phyloP scores from a whole-genome alignment of 2,329 filamentous ascomycete species.

The Byssochlamys sp. region DNA sequence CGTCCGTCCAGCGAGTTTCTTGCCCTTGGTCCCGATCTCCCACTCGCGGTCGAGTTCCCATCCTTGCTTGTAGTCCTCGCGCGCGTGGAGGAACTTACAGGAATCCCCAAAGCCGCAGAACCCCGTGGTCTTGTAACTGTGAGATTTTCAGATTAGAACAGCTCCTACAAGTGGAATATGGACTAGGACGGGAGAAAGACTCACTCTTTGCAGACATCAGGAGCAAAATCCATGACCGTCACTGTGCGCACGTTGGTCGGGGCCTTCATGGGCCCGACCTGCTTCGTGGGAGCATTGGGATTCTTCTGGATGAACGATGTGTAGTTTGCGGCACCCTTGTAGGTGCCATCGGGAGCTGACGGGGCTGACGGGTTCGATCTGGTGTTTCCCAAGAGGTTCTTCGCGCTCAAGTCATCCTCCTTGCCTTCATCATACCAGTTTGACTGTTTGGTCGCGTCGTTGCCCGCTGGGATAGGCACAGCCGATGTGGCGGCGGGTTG shows the following conservation, averaged over 20 bases:
- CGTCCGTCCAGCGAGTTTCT: constrained; percentile 35
- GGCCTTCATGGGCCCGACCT: constrained; percentile 74
- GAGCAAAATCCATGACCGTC: constrained; percentile 80
- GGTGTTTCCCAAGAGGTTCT: constrained; percentile 35
- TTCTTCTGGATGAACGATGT: constrained; percentile 71
- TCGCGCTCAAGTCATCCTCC: constrained; percentile 39
- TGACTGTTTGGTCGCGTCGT: constrained; percentile 79
- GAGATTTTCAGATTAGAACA: too few relatives aligned
- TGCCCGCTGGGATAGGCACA: constrained; percentile 54
- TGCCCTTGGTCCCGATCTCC: constrained; percentile 67
- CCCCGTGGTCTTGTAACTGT: constrained; percentile 36
- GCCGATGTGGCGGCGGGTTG: constrained; percentile 53
- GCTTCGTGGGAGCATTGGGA: constrained; percentile 58
- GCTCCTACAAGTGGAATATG: background rate
- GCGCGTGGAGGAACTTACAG: constrained; percentile 60
- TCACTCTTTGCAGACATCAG: constrained; percentile 88
- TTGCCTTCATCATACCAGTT: constrained; percentile 81
- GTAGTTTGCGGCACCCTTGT: constrained; percentile 66
- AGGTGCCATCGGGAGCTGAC: constrained; percentile 52
- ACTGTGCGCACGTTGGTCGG: constrained; percentile 83
- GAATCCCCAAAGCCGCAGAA: constrained; percentile 60
- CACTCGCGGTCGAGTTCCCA: constrained; percentile 94
- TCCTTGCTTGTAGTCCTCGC: constrained; percentile 66
- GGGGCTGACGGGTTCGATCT: constrained; percentile 12
- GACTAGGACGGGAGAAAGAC: constrained; percentile 33